Conservation (phyloP, 169 alveolate species). For the Eimeria necatrix region DNA sequence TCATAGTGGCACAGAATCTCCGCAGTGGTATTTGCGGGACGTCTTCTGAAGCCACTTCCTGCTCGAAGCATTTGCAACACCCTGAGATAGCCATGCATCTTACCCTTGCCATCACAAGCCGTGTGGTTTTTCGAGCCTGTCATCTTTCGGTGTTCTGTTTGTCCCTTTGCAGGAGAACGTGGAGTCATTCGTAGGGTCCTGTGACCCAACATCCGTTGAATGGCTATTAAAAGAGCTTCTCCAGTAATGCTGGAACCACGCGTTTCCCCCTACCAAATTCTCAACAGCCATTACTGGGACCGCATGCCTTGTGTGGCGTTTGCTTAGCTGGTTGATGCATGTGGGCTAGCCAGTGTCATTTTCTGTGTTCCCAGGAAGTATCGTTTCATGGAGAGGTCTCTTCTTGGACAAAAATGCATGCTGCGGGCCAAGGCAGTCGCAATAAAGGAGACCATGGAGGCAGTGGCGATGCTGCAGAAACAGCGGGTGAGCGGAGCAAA, state of each 20-base stretch:
- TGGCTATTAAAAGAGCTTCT: constrained; percentile 46
- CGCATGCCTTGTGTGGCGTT: not conserved
- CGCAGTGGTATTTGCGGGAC: no score
- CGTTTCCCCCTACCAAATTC: not conserved
- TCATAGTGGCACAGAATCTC: no score
- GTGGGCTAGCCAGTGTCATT: no score
- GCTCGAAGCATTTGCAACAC: no score
- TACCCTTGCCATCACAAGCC: no score
- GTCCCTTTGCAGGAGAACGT: constrained; percentile 47
- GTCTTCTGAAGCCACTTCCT: no score
- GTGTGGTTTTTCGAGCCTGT: no score
- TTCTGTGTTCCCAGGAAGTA: constrained; percentile 17
- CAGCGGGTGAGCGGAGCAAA: constrained; percentile 13
- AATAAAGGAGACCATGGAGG: constrained; percentile 41
- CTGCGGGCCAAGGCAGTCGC: constrained; percentile 64
- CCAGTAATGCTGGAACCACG: constrained; percentile 10
- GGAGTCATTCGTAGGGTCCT: constrained; percentile 56
- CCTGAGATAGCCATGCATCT: no score
- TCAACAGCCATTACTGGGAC: no score
- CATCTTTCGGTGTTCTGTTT: no score
- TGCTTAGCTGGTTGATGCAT: not conserved
- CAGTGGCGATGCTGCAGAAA: constrained; percentile 29
- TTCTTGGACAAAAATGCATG: constrained; percentile 35
- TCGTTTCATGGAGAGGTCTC: constrained; percentile 56
- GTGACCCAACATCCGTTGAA: constrained; percentile 44